These are phyloP conservation scores for Geosmithia morbida DNA, from an alignment of 2,329 filamentous ascomycete species.

Conservation along the genomic window DNA sequence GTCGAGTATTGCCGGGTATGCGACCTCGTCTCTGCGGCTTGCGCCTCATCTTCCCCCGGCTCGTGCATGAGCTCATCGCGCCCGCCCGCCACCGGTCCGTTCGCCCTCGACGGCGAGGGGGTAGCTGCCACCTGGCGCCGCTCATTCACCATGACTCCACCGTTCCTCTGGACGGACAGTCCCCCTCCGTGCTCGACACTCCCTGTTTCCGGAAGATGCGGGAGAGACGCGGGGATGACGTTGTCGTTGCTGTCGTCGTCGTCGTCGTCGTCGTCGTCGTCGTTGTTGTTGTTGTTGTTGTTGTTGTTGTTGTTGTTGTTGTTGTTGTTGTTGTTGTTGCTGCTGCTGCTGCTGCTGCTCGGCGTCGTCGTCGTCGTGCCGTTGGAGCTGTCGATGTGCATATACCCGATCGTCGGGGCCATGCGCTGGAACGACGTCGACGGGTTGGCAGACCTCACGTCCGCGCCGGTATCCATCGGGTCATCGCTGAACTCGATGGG, in stretches of 20 bases:
- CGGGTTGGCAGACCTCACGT: not conserved
- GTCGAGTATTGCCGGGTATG: no score
- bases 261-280: conserved; percentile 1
- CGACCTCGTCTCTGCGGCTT: no score
- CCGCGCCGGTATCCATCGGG: not conserved
- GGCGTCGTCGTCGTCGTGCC: not conserved
- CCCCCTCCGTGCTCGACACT: not conserved
- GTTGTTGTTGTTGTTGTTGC: no score
- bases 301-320: no score
- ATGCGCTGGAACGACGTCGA: conserved; percentile 1
- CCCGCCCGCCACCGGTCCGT: no score
- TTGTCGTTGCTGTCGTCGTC: not conserved
- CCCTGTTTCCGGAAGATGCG: not conserved
- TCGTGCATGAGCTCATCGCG: no score
- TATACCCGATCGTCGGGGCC: not conserved
- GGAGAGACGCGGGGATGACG: conserved; percentile 2
- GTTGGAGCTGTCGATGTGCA: conserved; percentile 1
- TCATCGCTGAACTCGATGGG: conserved; percentile 1
- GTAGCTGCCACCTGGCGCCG: no score
- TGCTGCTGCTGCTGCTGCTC: no score
- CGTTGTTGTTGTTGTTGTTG: conserved; percentile 1
- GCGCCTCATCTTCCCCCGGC: no score
- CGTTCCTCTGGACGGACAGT: not conserved
- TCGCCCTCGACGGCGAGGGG: no score
- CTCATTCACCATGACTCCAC: no score